phyloP scores from a whole-genome alignment of 2,329 filamentous ascomycete species.

The Penicillium griseofulvum region DNA sequence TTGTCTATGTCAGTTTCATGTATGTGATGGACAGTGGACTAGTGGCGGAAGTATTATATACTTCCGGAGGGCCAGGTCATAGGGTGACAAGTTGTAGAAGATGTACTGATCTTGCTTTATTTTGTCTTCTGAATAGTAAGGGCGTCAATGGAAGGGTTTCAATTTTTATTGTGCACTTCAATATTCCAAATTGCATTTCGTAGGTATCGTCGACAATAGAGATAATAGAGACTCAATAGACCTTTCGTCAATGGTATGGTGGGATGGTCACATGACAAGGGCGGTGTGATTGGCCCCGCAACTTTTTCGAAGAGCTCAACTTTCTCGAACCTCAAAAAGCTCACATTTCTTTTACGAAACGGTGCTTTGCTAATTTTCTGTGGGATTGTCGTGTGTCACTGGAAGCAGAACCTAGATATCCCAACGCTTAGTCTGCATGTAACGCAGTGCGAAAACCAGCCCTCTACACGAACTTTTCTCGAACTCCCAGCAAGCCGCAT shows the following conservation, averaged over 20 bases:
- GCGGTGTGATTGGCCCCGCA: conserved; percentile 23
- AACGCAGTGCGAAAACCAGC: not conserved
- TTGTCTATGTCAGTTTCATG: conserved; percentile 11
- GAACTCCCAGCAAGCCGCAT: conserved; percentile 9
- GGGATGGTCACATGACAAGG: conserved; percentile 14
- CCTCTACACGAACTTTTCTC: conserved; percentile 7
- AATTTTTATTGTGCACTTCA: not conserved
- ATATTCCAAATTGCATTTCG: not conserved
- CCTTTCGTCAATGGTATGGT: too few species aligned
- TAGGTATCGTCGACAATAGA: not conserved
- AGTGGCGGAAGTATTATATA: conserved; percentile 14
- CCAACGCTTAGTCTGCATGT: not conserved
- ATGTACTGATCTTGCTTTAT: conserved; percentile 13
- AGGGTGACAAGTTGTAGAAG: conserved; percentile 13
- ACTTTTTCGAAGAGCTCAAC: conserved; percentile 26
- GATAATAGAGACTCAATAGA: too few species aligned
- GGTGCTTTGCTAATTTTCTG: not conserved
- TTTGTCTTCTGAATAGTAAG: conserved; percentile 14
- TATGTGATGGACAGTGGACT: not conserved
- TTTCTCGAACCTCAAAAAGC: conserved; percentile 11
- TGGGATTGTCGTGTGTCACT: not conserved
- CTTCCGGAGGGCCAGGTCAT: conserved; percentile 5
- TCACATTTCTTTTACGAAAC: not conserved
- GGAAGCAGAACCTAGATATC: not conserved
- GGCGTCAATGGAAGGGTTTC: conserved; percentile 16